Percentiles rank a stretch among this genome's conserved stretches.
phyloP scores from a whole-genome alignment of 2,329 filamentous ascomycete species.

The Sarocladium oryzae region DNA sequence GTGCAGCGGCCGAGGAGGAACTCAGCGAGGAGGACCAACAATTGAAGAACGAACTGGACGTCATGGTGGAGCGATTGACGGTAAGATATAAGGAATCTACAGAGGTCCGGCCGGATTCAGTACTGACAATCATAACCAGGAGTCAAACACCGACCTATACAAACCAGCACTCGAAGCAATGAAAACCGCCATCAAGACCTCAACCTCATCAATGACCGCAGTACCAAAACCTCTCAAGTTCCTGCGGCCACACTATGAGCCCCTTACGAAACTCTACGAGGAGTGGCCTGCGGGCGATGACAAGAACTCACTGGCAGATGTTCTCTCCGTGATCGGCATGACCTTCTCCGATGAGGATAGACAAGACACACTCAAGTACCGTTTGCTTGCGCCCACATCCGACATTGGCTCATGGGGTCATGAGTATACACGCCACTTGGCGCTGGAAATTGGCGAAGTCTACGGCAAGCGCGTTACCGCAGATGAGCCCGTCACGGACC shows the following conservation, averaged over 20 bases:
- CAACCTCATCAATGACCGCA: constrained; percentile 98
- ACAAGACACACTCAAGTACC: constrained; percentile 93
- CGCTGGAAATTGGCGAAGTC: constrained; percentile 91
- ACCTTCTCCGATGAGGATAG: constrained; percentile 96
- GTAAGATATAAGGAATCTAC: constrained; percentile 37
- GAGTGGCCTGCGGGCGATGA: constrained; percentile 78
- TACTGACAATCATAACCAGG: constrained; percentile 42
- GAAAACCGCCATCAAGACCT: constrained; percentile 98
- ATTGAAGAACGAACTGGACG: constrained; percentile 94
- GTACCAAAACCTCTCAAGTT: constrained; percentile 99
- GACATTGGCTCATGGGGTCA: constrained; percentile 98
- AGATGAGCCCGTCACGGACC: constrained; percentile 76
- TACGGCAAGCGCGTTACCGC: constrained; percentile 81
- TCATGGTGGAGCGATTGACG: constrained; percentile 92
- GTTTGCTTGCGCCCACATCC: constrained; percentile 79
- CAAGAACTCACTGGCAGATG: constrained; percentile 88
- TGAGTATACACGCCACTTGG: constrained; percentile 94
- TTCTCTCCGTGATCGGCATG: constrained; percentile 96
- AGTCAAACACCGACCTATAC: constrained; percentile 81
- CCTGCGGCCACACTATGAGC: constrained; percentile 91
- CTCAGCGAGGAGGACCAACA: constrained; percentile 97
- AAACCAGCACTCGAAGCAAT: constrained; percentile 90
- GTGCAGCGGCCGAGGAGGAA: constrained; percentile 59
- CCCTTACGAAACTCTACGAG: constrained; percentile 80
- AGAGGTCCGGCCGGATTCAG: neutral